Base-by-base conservation (phyloP, 305 asterid species). In the Salvia sclarea region DNA sequence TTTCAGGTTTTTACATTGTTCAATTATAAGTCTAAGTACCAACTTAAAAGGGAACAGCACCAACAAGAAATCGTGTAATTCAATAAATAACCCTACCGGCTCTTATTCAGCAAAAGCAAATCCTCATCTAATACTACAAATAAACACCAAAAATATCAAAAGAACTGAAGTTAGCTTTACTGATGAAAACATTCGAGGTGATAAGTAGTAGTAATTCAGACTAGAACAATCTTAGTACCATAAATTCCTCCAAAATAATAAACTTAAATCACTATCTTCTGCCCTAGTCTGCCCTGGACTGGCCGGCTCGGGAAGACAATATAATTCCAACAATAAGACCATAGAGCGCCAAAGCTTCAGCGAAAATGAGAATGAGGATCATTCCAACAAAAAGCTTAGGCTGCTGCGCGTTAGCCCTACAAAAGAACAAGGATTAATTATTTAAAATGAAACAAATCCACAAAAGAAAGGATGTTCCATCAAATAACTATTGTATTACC, bases 341-440 rank as follows among this genome's bases (percentile, higher is more conserved):
- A 6, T 82, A 82, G 28, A 82, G 85, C 2, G 85, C 87, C 81
- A 82, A 56, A 38, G 87, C 87, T 77, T 82, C 87, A n/a, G 87
- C 87, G 10, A 82, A 82, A 64, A 82, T 82, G 61, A 82, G 84
- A 75, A 82, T 82, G 25, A 82, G 87, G 73, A 82, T 82, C 87
- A 83, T 80, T 41, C 87, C 83, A 9, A 83, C 87, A 20, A 82
- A 82, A 35, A 79, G 86, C 78, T 79, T 82, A 16, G 86, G 82
- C 69, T 82, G 84, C 63, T 82, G 86, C 38, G 87, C 87, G 28
- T 77, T 80, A 47, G 87, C 85, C 81, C 86, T 82, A 79, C 66
- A 71, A 72, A 68, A 14, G 33, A 61, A 50, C 37, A 40, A 14
- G 6, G 43, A 48, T 60, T 14, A n/a, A 3, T 60, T 24, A 16